Conservation (phyloP, 2,329 filamentous ascomycete genomes). For the Fusarium xylarioides region DNA sequence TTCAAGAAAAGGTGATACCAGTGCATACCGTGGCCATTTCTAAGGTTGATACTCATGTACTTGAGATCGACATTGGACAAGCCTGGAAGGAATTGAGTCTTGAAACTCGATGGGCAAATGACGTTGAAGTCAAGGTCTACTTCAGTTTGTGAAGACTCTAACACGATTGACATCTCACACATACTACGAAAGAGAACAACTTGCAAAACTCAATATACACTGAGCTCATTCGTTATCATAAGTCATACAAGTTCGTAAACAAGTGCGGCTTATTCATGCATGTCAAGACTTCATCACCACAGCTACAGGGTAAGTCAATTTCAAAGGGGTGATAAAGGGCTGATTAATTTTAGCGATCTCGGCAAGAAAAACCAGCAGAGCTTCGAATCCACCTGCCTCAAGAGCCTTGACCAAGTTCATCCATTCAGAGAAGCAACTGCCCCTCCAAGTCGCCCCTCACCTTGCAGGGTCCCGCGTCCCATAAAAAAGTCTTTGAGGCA, state of each 20-base stretch:
- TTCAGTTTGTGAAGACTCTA: constrained; percentile 49
- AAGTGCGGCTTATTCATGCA: neutral
- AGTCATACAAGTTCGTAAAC: neutral
- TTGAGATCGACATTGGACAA: constrained; percentile 78
- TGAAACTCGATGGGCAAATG: constrained; percentile 80
- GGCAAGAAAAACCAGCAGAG: constrained; percentile 12
- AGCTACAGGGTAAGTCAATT: neutral
- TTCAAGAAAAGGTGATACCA: constrained; percentile 77
- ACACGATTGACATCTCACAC: neutral
- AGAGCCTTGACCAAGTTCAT: neutral
- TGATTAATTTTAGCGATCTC: neutral
- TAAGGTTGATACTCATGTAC: constrained; percentile 62
- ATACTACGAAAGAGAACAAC: neutral
- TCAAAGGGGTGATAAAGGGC: neutral
- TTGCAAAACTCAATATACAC: neutral
- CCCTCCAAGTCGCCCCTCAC: constrained; percentile 25
- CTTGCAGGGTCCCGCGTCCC: constrained; percentile 33
- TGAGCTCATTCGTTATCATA: neutral
- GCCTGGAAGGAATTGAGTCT: constrained; percentile 83
- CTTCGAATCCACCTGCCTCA: constrained; percentile 1
- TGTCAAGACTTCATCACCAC: too few species aligned
- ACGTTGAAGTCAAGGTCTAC: constrained; percentile 74
- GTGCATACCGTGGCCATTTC: constrained; percentile 69
- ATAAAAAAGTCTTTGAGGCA: constrained; percentile 55
- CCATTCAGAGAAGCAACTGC: constrained; percentile 13